Percentiles rank a stretch among this genome's conserved stretches.
Evolutionary conservation across 139 green algal genomes (phyloP).

Genomic region (Zygnema cylindricum): DNA sequence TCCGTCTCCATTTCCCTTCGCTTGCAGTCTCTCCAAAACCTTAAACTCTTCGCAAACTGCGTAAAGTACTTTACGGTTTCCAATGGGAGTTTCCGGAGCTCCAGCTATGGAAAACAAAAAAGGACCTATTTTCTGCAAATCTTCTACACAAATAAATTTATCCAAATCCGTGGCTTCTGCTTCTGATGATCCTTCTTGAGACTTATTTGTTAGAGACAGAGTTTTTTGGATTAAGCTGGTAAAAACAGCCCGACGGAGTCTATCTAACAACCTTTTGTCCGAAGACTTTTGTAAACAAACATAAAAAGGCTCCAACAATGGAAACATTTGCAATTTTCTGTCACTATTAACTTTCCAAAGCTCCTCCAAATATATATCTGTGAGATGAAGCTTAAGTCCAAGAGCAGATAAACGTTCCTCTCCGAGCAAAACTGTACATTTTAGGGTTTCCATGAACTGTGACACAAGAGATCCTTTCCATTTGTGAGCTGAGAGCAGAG

Average conservation of each 20-base stretch:
- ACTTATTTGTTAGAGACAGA: too few species aligned
- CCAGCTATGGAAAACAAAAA: slow-evolving; percentile 16
- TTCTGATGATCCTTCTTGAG: too few species aligned
- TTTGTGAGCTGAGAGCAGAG: slow-evolving; percentile 38
- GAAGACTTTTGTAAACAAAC: neutral
- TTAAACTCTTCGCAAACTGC: slow-evolving; percentile 23
- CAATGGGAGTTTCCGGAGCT: slow-evolving; percentile 8
- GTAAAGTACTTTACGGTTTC: slow-evolving; percentile 14
- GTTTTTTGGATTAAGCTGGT: neutral
- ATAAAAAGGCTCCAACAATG: slow-evolving; percentile 72
- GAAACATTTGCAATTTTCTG: slow-evolving; percentile 44
- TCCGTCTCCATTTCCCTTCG: neutral
- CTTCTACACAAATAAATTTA: too few species aligned
- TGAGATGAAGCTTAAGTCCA: slow-evolving; percentile 60
- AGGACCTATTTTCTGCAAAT: neutral
- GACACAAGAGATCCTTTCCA: slow-evolving; percentile 64
- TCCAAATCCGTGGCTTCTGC: too few species aligned
- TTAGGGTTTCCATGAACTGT: neutral
- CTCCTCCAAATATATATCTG: slow-evolving; percentile 81
- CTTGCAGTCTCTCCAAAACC: neutral
- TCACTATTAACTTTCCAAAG: slow-evolving; percentile 49
- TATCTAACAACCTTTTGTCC: slow-evolving; percentile 20
- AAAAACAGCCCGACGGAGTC: slow-evolving; percentile 26
- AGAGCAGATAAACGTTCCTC: slow-evolving; percentile 15
- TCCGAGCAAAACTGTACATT: slow-evolving; percentile 2